phyloP scores from a whole-genome alignment of 2,329 filamentous ascomycete species.

The Stagonosporopsis cucurbitacearum region DNA sequence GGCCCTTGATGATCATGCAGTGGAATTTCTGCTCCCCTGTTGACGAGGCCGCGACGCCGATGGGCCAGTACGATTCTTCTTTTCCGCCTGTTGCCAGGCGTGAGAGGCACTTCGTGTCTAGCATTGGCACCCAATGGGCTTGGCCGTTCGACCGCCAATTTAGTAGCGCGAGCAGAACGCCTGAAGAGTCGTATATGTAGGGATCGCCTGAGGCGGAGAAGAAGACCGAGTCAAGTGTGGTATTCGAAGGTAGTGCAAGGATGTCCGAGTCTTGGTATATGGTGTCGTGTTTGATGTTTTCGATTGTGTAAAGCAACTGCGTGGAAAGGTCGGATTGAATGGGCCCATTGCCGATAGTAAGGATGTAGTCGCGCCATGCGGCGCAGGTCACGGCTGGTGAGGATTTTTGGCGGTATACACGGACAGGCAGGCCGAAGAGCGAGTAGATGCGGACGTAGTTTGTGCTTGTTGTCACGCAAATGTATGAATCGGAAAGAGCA shows the following conservation, averaged over 20 bases:
- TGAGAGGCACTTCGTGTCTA: slow-evolving; percentile 84
- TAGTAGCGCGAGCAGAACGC: slow-evolving; percentile 83
- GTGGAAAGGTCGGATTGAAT: slow-evolving; percentile 79
- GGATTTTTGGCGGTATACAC: slow-evolving; percentile 90
- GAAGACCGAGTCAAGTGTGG: slow-evolving; percentile 80
- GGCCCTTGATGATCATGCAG: slow-evolving; percentile 98
- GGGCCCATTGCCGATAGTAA: slow-evolving; percentile 92
- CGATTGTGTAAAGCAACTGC: slow-evolving; percentile 85
- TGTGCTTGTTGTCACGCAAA: slow-evolving; percentile 84
- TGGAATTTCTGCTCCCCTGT: slow-evolving; percentile 91
- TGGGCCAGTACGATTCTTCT: slow-evolving; percentile 90
- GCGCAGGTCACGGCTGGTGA: slow-evolving; percentile 89
- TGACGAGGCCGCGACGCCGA: slow-evolving; percentile 87
- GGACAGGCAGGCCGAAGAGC: slow-evolving; percentile 86
- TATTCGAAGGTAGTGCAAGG: slow-evolving; percentile 79
- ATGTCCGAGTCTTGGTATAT: slow-evolving; percentile 94
- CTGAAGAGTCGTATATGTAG: slow-evolving; percentile 93
- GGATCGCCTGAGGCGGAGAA: slow-evolving; percentile 95
- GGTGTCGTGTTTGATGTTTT: slow-evolving; percentile 92
- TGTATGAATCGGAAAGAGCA: slow-evolving; percentile 87
- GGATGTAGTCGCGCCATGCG: slow-evolving; percentile 94
- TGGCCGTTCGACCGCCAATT: slow-evolving; percentile 89
- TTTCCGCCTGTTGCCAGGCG: slow-evolving; percentile 86
- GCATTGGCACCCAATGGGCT: slow-evolving; percentile 87
- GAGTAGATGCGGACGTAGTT: slow-evolving; percentile 94